Percentiles rank a stretch among this genome's conserved stretches.
Evolutionary conservation across 139 green algal species (phyloP).

Genomic region (Zygnema cylindricum): DNA sequence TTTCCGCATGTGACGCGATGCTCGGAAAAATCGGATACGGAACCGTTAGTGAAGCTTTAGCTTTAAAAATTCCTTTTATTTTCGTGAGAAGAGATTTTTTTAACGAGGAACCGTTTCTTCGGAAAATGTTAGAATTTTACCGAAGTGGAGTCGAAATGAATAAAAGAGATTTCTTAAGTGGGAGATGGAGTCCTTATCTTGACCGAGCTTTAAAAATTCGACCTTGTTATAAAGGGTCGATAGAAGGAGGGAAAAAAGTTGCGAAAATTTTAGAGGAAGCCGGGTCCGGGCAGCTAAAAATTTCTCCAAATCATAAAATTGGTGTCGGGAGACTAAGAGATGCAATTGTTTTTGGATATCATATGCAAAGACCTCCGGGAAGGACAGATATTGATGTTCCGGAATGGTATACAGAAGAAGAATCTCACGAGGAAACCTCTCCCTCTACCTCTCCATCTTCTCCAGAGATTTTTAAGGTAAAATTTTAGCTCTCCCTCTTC

Average conservation of each 20-base stretch:
- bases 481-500: too few species aligned
- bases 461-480: too few species aligned
- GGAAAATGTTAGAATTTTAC: conserved; percentile 68
- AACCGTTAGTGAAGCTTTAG: conserved; percentile 71
- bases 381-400: conserved; percentile 65
- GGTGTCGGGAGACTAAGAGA: conserved; percentile 64
- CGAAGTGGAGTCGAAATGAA: conserved; percentile 70
- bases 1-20: conserved; percentile 69
- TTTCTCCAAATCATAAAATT: background rate
- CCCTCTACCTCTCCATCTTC: too few species aligned
- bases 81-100: conserved; percentile 78
- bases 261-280: conserved; percentile 37
- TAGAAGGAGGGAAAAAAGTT: conserved; percentile 50
- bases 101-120: conserved; percentile 80
- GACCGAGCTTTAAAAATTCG: conserved; percentile 57
- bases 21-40: conserved; percentile 82
- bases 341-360: conserved; percentile 73
- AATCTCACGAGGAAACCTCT: conserved; percentile 4
- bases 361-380: conserved; percentile 63
- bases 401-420: conserved; percentile 68
- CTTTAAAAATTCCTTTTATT: conserved; percentile 68
- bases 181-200: conserved; percentile 74
- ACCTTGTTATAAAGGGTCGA: conserved; percentile 55
- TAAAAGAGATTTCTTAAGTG: conserved; percentile 70
- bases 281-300: conserved; percentile 20